phyloP scores from a whole-genome alignment of 208 protist species.

The Wallacemonas rigidus region DNA sequence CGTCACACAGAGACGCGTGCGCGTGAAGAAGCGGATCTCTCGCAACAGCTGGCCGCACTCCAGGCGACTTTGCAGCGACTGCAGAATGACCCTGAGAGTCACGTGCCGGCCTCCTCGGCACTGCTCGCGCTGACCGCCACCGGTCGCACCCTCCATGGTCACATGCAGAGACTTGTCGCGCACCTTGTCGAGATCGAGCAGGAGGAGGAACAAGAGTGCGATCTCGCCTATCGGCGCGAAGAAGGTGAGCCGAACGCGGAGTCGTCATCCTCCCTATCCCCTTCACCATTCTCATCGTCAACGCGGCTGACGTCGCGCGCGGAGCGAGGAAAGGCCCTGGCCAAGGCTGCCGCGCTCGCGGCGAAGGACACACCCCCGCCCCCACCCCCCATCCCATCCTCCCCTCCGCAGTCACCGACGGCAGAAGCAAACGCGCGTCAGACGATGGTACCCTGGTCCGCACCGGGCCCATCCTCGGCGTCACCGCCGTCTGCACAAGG shows the following conservation, averaged over 20 bases:
- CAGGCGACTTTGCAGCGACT: not conserved
- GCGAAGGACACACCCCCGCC: not conserved
- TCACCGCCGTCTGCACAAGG: not conserved
- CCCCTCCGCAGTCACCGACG: not conserved
- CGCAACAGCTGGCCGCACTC: conserved; percentile 5
- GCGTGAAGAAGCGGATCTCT: conserved; percentile 5
- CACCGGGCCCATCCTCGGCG: not conserved
- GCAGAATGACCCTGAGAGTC: not conserved
- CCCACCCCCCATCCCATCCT: not conserved
- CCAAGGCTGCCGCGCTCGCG: not conserved
- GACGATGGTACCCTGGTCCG: not conserved
- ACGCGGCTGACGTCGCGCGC: not conserved
- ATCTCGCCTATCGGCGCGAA: not conserved
- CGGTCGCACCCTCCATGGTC: not conserved
- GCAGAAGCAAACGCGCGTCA: not conserved
- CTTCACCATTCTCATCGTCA: not conserved
- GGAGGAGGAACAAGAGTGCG: not conserved
- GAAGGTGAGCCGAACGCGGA: not conserved
- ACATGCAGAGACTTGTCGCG: conserved; percentile 13
- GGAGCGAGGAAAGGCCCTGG: not conserved
- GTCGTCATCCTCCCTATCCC: no score
- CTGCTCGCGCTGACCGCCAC: conserved; percentile 6
- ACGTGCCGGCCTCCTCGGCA: conserved; percentile 2
- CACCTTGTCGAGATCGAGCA: not conserved
- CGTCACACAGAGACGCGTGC: not conserved